Conservation (phyloP, 129 eudicot genomes). For the Tagetes patula region DNA sequence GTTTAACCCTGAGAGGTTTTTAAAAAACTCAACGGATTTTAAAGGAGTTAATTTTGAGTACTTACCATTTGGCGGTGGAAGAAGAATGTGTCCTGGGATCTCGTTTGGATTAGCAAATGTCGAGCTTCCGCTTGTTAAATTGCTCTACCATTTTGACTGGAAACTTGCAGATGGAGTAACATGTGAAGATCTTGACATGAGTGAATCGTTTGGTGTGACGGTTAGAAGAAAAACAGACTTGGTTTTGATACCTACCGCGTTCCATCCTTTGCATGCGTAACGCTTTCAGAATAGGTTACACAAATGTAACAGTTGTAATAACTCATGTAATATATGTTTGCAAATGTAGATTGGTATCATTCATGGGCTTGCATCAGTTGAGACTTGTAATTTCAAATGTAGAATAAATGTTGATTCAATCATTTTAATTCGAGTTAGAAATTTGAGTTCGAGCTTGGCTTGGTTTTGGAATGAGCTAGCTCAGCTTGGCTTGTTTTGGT, state of each 20-base stretch:
- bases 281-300: neutral
- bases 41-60: slow-evolving; percentile 45
- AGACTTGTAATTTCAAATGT: too few relatives aligned
- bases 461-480: too few relatives aligned
- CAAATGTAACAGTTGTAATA: too few relatives aligned
- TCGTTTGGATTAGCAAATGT: slow-evolving; percentile 39
- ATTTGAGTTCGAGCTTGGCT: too few relatives aligned
- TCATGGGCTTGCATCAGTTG: too few relatives aligned
- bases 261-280: slow-evolving; percentile 26
- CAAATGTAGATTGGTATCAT: too few relatives aligned
- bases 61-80: slow-evolving; percentile 53
- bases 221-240: slow-evolving; percentile 38
- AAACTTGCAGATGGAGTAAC: slow-evolving; percentile 38
- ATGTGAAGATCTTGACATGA: slow-evolving; percentile 39
- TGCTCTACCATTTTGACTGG: slow-evolving; percentile 63
- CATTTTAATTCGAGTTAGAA: too few relatives aligned
- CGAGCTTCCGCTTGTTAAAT: slow-evolving; percentile 33
- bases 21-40: slow-evolving; percentile 30
- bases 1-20: slow-evolving; percentile 49
- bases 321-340: too few relatives aligned
- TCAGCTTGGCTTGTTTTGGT: too few relatives aligned
- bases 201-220: slow-evolving; percentile 42
- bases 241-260: slow-evolving; percentile 36
- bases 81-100: slow-evolving; percentile 52
- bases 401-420: too few relatives aligned